Conservation (phyloP, 495 filamentous ascomycete species). For the Neurospora sp. region DNA sequence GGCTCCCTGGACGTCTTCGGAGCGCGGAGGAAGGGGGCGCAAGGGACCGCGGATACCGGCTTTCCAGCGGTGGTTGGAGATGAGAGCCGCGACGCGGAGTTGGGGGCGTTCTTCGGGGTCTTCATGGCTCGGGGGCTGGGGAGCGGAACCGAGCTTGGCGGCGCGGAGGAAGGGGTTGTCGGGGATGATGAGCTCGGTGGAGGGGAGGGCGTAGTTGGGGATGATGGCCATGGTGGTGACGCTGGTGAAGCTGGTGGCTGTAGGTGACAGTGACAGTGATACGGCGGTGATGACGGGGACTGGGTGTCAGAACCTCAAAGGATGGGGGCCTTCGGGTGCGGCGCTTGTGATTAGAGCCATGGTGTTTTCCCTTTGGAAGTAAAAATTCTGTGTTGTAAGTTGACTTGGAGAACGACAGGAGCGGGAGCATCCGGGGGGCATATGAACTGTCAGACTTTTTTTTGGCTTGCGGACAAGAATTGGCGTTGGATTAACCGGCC, state of each 20-base stretch:
- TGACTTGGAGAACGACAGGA: not conserved
- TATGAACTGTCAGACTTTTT: not conserved
- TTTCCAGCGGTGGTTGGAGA: not conserved
- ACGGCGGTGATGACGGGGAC: not conserved
- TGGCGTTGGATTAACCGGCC: not conserved
- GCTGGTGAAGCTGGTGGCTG: too few relatives aligned
- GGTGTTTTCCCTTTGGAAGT: not conserved
- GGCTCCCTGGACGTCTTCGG: not conserved
- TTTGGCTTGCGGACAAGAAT: not conserved
- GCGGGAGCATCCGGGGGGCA: not conserved
- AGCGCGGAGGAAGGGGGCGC: not conserved
- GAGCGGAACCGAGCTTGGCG: not conserved
- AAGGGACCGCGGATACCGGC: not conserved
- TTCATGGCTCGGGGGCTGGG: not conserved
- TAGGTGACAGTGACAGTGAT: not conserved
- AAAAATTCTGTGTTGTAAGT: not conserved
- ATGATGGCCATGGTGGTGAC: not conserved
- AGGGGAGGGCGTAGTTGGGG: not conserved
- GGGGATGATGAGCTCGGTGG: not conserved
- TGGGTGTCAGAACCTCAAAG: not conserved
- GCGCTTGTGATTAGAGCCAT: not conserved
- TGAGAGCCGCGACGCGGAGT: not conserved
- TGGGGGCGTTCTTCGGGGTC: not conserved
- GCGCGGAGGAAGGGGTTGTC: not conserved
- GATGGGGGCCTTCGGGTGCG: not conserved